Evolutionary conservation across 441 rosid genomes (phyloP), one percentile per base, ranked within the genome.

Genomic region (Erodium texanum): DNA sequence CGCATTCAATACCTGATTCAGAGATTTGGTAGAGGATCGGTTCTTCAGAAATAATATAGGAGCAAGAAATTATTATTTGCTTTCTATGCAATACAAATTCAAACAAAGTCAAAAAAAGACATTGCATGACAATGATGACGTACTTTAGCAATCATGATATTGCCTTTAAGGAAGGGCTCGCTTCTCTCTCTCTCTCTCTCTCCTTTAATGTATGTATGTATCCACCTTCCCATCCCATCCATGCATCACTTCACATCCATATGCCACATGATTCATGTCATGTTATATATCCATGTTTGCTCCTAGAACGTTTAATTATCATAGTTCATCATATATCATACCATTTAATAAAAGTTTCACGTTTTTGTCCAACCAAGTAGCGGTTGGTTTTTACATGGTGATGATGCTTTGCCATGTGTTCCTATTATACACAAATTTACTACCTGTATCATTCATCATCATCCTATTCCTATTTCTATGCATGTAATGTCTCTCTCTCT

Each of bases 91-190:
- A 22, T 0, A 62, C 5, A 23, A 45, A 29, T 64, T 64, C 48
- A 64, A 64, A 64, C n/a, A 19, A 62, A 73, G 79, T 73, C 69
- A 71, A 75, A 71, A 65, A 67, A 48, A 48, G 43, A 36, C 72
- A 68, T 64, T 62, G 62, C 85, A 86, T 79, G 85, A 78, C 81
- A 85, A 85, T 87, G 86, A 87, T 87, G 92, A 82, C 89, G 86
- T 85, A 78, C 90, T 78, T 78, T 79, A 70, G 85, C 73, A 82
- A 87, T 87, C 88, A 87, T 85, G 85, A 18, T 71, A 64, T 74
- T 66, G 34, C 72, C 72, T 74, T 84, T 81, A 78, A 85, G 69
- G 74, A n/a, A n/a, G n/a, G n/a, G 3, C 62, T 56, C 62, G 16
- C 62, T 56, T 36, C 75, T 14, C 70, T 70, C 74, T 67, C 73